Evolutionary conservation across 23 red algal genomes (phyloP).

Genomic region (Agarophyton chilense): DNA sequence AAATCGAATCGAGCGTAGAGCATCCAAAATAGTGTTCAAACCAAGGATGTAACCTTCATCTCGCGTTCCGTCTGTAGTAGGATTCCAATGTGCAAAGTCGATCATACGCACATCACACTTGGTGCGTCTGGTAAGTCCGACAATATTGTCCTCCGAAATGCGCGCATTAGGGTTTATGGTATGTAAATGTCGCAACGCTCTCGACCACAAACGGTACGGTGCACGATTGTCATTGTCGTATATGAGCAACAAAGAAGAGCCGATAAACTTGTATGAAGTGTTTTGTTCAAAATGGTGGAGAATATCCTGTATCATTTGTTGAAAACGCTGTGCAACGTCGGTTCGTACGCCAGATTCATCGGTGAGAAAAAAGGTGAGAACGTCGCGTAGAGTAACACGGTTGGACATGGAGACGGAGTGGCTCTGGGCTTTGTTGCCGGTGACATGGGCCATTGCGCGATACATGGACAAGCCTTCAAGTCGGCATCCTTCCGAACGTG

Average conservation of each 20-base stretch:
- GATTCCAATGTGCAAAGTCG: slow-evolving; percentile 68
- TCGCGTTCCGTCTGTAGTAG: not conserved
- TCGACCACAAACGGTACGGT: slow-evolving; percentile 55
- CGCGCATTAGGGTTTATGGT: slow-evolving; percentile 27
- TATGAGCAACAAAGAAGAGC: slow-evolving; percentile 69
- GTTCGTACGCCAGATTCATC: slow-evolving; percentile 66
- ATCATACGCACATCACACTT: slow-evolving; percentile 73
- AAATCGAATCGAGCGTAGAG: slow-evolving; percentile 37
- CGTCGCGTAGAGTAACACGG: slow-evolving; percentile 51
- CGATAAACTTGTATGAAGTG: slow-evolving; percentile 50
- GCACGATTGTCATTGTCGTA: slow-evolving; percentile 76
- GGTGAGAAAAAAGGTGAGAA: slow-evolving; percentile 70
- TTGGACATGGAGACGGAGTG: slow-evolving; percentile 50
- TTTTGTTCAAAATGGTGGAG: slow-evolving; percentile 63
- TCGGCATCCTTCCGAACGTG: slow-evolving; percentile 43
- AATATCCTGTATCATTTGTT: slow-evolving; percentile 40
- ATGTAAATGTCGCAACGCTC: slow-evolving; percentile 44
- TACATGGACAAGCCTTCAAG: slow-evolving; percentile 71
- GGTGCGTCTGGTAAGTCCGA: slow-evolving; percentile 53
- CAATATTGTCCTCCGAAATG: slow-evolving; percentile 51
- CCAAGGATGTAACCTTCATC: slow-evolving; percentile 72
- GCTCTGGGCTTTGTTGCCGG: slow-evolving; percentile 48
- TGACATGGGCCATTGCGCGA: slow-evolving; percentile 57
- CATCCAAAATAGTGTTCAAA: slow-evolving; percentile 49
- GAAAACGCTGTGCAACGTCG: slow-evolving; percentile 64